Evolutionary conservation across 768 basidiomycete genomes (phyloP).

Genomic region (Dioszegia aurantiaca): DNA sequence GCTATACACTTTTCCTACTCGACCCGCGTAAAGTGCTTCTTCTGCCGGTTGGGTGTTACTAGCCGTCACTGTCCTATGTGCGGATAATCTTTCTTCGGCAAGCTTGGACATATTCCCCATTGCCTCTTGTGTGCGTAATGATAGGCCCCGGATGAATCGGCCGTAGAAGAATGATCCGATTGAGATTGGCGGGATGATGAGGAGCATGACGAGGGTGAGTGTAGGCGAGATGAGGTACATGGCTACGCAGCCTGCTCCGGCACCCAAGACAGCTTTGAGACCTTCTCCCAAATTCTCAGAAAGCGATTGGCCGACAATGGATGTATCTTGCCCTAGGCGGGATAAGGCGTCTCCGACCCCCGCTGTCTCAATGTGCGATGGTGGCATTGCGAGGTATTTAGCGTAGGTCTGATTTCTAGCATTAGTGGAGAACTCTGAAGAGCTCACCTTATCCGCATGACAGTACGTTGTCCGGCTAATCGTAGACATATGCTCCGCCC

Average conservation of each 20-base stretch:
- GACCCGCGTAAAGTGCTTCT: slow-evolving; percentile 67
- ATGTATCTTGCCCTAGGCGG: slow-evolving; percentile 45
- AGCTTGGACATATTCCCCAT: slow-evolving; percentile 92
- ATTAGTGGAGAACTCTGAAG: background rate
- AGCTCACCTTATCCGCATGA: slow-evolving; percentile 37
- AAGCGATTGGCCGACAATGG: slow-evolving; percentile 43
- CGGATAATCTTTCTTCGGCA: slow-evolving; percentile 74
- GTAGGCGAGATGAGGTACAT: slow-evolving; percentile 81
- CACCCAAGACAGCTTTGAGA: slow-evolving; percentile 45
- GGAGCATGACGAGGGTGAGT: slow-evolving; percentile 83
- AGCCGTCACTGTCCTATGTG: slow-evolving; percentile 60
- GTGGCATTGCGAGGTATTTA: slow-evolving; percentile 43
- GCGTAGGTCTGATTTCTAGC: slow-evolving; percentile 43
- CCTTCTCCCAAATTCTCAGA: slow-evolving; percentile 47
- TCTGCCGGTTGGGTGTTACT: slow-evolving; percentile 79
- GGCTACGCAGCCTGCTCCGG: slow-evolving; percentile 61
- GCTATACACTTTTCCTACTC: slow-evolving; percentile 61
- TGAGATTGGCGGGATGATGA: slow-evolving; percentile 61
- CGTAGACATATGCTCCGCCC: slow-evolving; percentile 40
- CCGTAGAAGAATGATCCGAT: slow-evolving; percentile 30
- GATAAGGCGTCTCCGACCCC: slow-evolving; percentile 48
- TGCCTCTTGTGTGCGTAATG: slow-evolving; percentile 86
- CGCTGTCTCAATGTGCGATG: slow-evolving; percentile 44
- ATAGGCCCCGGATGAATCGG: slow-evolving; percentile 77
- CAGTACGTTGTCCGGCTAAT: slow-evolving; percentile 45